These are phyloP conservation scores for barley (Hordeum vulgare) DNA, from an alignment of 176 grass and related monocot species.

Conservation along the genomic window DNA sequence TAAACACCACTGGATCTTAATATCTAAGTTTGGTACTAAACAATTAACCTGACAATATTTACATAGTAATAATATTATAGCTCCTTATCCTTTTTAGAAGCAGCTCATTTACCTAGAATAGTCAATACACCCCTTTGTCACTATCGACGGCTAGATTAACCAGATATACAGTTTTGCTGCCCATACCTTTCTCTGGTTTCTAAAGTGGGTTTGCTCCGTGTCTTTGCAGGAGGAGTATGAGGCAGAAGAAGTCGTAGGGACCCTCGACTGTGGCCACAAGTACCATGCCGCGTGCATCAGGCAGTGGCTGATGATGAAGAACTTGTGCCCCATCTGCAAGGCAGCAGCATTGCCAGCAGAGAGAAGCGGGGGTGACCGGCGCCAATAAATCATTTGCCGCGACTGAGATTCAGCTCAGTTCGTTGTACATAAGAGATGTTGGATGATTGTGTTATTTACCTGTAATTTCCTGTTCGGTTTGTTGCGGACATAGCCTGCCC, in stretches of 20 bases:
- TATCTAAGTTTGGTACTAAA: background rate
- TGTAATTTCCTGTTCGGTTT: constrained; percentile 25
- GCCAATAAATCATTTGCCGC: constrained; percentile 18
- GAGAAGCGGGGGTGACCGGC: constrained; percentile 19
- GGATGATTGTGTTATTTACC: constrained; percentile 11
- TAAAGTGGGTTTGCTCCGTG: background rate
- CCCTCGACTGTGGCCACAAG: constrained; percentile 51
- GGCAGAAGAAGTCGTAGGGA: constrained; percentile 33
- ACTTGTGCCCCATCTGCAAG: constrained; percentile 70
- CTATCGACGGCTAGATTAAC: background rate
- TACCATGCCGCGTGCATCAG: constrained; percentile 51
- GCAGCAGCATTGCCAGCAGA: constrained; percentile 39
- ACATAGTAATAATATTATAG: background rate
- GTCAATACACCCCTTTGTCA: background rate
- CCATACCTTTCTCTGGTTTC: background rate
- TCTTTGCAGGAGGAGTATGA: constrained; percentile 53
- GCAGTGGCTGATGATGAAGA: constrained; percentile 61
- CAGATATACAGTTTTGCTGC: background rate
- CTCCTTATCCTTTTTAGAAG: background rate
- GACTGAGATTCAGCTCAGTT: constrained; percentile 12
- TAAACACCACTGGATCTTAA: background rate
- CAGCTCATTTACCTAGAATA: background rate
- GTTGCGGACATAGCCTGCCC: constrained; percentile 1
- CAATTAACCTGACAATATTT: background rate
- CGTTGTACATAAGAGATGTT: constrained; percentile 40